Evolutionary conservation across 78 protist genomes (phyloP).

Genomic region (Dictyostelium brefeldianum): DNA sequence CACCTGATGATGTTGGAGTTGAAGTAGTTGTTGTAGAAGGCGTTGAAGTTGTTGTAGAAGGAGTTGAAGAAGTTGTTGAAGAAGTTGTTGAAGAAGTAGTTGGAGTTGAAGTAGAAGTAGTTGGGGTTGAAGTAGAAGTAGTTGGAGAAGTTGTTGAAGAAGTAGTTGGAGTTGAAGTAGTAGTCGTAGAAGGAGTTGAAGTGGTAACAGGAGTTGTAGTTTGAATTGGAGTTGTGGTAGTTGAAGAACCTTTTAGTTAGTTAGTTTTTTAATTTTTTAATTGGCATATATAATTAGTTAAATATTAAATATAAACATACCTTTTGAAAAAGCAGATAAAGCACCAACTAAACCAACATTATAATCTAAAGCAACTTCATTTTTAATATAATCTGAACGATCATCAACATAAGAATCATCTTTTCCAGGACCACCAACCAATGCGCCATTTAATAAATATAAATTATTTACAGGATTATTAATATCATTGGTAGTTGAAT

Average conservation of each 20-base stretch:
- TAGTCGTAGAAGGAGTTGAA: neutral
- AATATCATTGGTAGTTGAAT: slow-evolving; percentile 57
- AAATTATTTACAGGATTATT: slow-evolving; percentile 58
- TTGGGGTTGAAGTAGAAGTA: neutral
- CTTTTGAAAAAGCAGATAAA: slow-evolving; percentile 13
- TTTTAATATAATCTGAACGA: slow-evolving; percentile 37
- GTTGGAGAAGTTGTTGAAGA: neutral
- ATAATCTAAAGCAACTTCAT: slow-evolving; percentile 79
- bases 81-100: neutral
- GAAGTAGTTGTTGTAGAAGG: neutral
- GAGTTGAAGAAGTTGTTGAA: neutral
- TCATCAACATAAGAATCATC: slow-evolving; percentile 52
- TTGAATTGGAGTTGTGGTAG: slow-evolving; percentile 18
- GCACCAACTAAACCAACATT: slow-evolving; percentile 68
- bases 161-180: neutral
- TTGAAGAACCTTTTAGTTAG: neutral
- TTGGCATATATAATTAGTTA: no score
- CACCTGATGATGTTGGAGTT: neutral
- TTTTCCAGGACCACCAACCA: slow-evolving; percentile 73
- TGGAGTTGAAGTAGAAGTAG: neutral
- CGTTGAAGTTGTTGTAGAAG: neutral
- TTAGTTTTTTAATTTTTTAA: no score
- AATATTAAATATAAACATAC: no score
- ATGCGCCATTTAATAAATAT: slow-evolving; percentile 50
- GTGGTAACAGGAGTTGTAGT: slow-evolving; percentile 72